A percentile compares a stretch with the other conserved stretches of the same genome.
phyloP scores from a whole-genome alignment of 306 rosid species.

The Sphenostylis stenocarpa region DNA sequence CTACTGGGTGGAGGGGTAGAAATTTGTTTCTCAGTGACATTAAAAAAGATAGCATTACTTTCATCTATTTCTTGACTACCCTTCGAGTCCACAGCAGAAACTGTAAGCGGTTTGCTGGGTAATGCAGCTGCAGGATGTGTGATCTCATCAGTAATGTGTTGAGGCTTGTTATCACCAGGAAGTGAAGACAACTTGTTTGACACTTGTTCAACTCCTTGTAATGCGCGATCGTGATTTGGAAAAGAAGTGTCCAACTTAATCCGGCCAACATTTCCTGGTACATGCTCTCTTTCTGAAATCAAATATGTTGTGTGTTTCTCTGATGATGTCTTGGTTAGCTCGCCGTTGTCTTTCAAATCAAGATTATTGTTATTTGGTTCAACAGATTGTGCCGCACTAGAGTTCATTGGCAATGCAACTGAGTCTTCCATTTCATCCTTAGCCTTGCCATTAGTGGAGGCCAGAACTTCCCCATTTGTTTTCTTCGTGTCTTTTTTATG shows the following conservation, averaged over 20 bases:
- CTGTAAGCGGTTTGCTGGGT: constrained; percentile 37
- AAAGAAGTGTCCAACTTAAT: constrained; percentile 18
- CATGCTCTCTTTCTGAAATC: constrained; percentile 26
- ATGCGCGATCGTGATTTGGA: constrained; percentile 33
- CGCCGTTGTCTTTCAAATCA: constrained; percentile 43
- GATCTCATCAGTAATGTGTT: constrained; percentile 38
- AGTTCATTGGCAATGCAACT: constrained; percentile 40
- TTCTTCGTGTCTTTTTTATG: constrained; percentile 38
- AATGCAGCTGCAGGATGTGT: constrained; percentile 41
- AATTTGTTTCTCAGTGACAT: constrained; percentile 53
- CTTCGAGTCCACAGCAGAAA: constrained; percentile 38
- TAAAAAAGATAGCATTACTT: constrained; percentile 29
- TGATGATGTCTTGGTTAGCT: constrained; percentile 35
- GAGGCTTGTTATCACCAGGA: constrained; percentile 48
- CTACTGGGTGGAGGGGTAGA: constrained; percentile 69
- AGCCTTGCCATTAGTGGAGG: constrained; percentile 38
- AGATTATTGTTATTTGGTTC: constrained; percentile 35
- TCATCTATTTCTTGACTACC: constrained; percentile 44
- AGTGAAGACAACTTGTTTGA: constrained; percentile 44
- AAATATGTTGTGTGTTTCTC: constrained; percentile 40
- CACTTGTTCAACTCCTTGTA: constrained; percentile 30
- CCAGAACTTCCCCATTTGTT: constrained; percentile 41
- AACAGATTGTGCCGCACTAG: constrained; percentile 30
- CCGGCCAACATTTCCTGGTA: constrained; percentile 34
- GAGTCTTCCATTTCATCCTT: constrained; percentile 41